Percentiles rank a stretch among this genome's conserved stretches.
These are phyloP conservation scores for Colletotrichum spaethianum DNA, from an alignment of 2,329 filamentous ascomycete species.

Conservation along the genomic window DNA sequence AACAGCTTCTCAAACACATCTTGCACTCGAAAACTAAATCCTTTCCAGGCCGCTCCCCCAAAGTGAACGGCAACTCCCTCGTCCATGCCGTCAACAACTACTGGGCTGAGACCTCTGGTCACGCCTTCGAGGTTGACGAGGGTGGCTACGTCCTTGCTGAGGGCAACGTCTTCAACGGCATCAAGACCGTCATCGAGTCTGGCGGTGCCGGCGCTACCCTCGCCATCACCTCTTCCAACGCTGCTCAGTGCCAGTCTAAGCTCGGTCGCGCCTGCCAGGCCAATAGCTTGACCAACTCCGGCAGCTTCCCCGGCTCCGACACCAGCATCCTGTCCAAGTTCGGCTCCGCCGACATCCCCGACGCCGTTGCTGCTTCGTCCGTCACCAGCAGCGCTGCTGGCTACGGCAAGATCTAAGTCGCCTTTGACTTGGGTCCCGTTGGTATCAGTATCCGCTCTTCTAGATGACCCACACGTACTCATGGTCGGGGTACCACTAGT, in stretches of 20 bases:
- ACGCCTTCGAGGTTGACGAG: conserved; percentile 67
- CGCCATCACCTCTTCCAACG: conserved; percentile 42
- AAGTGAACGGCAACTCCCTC: conserved; percentile 68
- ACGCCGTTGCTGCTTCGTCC: conserved; percentile 48
- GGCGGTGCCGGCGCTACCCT: conserved; percentile 25
- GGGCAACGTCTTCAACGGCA: conserved; percentile 71
- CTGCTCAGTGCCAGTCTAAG: conserved; percentile 55
- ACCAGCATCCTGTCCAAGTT: conserved; percentile 65
- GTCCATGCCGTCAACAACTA: conserved; percentile 76
- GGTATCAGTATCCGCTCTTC: background rate
- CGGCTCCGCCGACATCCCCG: conserved; percentile 57
- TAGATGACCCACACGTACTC: too few species aligned
- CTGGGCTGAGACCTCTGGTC: conserved; percentile 67
- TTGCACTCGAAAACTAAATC: background rate
- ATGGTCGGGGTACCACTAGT: background rate
- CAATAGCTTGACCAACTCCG: conserved; percentile 63
- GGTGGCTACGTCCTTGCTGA: conserved; percentile 64
- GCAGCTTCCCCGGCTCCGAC: conserved; percentile 56
- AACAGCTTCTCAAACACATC: background rate
- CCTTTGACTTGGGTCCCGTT: background rate
- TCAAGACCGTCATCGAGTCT: conserved; percentile 57
- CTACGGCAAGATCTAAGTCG: conserved; percentile 59
- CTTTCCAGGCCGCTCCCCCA: conserved; percentile 62
- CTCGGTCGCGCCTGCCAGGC: conserved; percentile 65
- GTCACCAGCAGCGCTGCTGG: conserved; percentile 59